Conservation (phyloP, 225 moss, liverwort and hornwort genomes). For the Polytrichum commune region DNA sequence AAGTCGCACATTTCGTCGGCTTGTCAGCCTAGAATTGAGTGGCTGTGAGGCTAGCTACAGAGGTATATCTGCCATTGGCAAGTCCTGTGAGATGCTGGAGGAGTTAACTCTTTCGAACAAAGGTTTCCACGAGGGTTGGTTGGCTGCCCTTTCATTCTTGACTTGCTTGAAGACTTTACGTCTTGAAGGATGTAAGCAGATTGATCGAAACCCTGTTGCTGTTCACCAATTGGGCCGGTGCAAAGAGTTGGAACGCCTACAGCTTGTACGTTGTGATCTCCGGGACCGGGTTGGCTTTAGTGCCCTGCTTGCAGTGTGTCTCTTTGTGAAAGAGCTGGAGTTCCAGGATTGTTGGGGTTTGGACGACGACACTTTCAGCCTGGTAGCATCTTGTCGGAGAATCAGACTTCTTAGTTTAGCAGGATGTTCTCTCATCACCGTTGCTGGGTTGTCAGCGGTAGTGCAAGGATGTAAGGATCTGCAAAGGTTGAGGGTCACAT, state of each 20-base stretch:
- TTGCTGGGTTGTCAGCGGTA: conserved; percentile 40
- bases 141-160: conserved; percentile 37
- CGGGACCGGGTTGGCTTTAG: conserved; percentile 46
- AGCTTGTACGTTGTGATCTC: conserved; percentile 53
- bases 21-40: conserved; percentile 47
- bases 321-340: conserved; percentile 35
- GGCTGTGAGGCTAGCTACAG: conserved; percentile 58
- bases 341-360: conserved; percentile 64
- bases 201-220: conserved; percentile 43
- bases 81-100: conserved; percentile 52
- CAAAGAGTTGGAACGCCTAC: conserved; percentile 40
- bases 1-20: conserved; percentile 41
- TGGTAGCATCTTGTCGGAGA: conserved; percentile 40
- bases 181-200: conserved; percentile 44
- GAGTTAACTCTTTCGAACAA: conserved; percentile 48
- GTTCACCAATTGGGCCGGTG: conserved; percentile 26
- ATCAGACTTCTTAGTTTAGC: conserved; percentile 41
- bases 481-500: conserved; percentile 56
- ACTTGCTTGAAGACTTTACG: conserved; percentile 31
- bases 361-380: conserved; percentile 48
- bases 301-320: conserved; percentile 40
- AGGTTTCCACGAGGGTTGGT: conserved; percentile 56
- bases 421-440: conserved; percentile 53
- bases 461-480: conserved; percentile 43
- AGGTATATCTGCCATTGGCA: conserved; percentile 56